Evolutionary conservation across 2,329 filamentous ascomycete species (phyloP).

Genomic region (Ophiocordyceps robertsii): DNA sequence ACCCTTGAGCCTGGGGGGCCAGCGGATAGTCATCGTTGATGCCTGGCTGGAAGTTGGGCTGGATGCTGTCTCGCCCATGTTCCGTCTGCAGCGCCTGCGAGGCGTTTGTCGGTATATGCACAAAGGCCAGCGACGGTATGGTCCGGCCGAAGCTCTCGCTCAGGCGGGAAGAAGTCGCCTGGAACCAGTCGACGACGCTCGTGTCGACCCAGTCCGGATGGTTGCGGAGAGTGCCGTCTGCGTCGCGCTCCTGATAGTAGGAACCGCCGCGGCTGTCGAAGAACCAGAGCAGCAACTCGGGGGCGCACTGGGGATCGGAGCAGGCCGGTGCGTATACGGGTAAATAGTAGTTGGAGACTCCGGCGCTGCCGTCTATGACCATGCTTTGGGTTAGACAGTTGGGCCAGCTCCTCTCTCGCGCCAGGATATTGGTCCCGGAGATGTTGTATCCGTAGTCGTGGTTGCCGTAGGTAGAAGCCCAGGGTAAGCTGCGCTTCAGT

Average conservation of each 20-base stretch:
- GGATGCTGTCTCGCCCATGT: constrained; percentile 11
- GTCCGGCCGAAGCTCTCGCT: constrained; percentile 13
- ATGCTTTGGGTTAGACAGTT: constrained; percentile 26
- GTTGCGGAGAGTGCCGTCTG: constrained; percentile 14
- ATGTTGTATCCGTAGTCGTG: constrained; percentile 52
- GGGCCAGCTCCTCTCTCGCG: constrained; percentile 23
- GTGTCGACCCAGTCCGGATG: constrained; percentile 32
- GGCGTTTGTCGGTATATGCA: constrained; percentile 33
- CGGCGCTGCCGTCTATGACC: constrained; percentile 20
- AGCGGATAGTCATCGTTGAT: constrained; percentile 30
- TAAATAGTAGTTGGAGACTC: constrained; percentile 34
- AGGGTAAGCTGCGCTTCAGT: constrained; percentile 38
- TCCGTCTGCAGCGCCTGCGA: constrained; percentile 24
- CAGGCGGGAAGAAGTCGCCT: constrained; percentile 16
- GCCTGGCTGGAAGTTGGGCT: constrained; percentile 25
- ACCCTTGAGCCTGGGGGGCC: constrained; percentile 28
- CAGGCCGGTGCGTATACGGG: constrained; percentile 27
- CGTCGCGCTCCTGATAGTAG: constrained; percentile 26
- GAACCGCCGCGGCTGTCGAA: constrained; percentile 53
- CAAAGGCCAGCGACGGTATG: constrained; percentile 33
- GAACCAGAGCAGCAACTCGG: constrained; percentile 50
- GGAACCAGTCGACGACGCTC: constrained; percentile 32
- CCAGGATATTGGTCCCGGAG: constrained; percentile 28
- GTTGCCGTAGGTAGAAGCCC: constrained; percentile 60
- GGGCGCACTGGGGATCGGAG: constrained; percentile 15